These are phyloP conservation scores for Gloeopeniophorella convolvens DNA, from an alignment of 768 basidiomycete species.

Conservation along the genomic window DNA sequence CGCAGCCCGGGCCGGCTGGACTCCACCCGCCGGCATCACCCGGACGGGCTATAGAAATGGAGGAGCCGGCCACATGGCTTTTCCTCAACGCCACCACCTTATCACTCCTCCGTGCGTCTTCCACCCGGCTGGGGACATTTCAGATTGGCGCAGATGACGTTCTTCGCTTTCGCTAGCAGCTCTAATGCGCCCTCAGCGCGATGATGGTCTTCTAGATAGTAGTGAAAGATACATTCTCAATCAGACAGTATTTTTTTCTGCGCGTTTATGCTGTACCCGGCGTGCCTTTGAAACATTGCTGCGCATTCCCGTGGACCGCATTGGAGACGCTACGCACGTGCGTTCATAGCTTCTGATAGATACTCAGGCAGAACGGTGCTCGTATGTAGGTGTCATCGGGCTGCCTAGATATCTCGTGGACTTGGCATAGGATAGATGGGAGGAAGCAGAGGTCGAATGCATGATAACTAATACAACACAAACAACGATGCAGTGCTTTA, in stretches of 20 bases:
- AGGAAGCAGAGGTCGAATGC: neutral
- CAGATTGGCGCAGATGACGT: slow-evolving; percentile 24
- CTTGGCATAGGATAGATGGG: neutral
- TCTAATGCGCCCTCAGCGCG: slow-evolving; percentile 26
- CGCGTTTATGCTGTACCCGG: neutral
- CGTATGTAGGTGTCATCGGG: neutral
- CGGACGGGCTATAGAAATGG: neutral
- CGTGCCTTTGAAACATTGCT: neutral
- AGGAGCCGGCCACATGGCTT: neutral
- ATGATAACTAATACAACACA: slow-evolving; percentile 19
- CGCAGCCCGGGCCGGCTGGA: too few relatives aligned
- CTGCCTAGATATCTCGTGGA: neutral
- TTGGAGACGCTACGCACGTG: neutral
- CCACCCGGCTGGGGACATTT: slow-evolving; percentile 27
- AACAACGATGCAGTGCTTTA: slow-evolving; percentile 5
- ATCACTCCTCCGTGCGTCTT: slow-evolving; percentile 26
- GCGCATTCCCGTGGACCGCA: neutral
- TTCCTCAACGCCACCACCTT: slow-evolving; percentile 27
- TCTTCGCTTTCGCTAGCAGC: slow-evolving; percentile 36
- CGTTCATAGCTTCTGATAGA: neutral
- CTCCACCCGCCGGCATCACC: neutral
- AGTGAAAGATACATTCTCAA: slow-evolving; percentile 29
- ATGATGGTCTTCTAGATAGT: slow-evolving; percentile 37
- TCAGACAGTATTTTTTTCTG: neutral
- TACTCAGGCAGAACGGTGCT: neutral